Base-by-base conservation (phyloP, 139 green algal species). In the Chlorella sp. region DNA sequence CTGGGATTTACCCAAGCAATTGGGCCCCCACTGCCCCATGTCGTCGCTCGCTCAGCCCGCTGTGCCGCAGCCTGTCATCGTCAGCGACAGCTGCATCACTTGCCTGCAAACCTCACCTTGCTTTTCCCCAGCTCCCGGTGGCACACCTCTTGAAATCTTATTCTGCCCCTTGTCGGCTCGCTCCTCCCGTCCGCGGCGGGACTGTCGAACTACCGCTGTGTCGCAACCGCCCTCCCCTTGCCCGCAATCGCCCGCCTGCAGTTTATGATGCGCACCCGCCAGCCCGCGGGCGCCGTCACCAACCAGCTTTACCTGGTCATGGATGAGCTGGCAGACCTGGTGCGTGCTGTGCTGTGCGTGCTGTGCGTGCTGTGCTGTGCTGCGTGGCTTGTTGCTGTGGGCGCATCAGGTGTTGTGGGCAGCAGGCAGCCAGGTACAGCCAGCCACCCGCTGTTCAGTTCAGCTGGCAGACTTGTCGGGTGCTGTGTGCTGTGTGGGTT, bases 211-310 rank as follows among this genome's bases (percentile, higher is more conserved):
- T n/a, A n/a, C n/a, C 48, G 5, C 48, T 57, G 5, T 57, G 48
- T 9, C 48, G 7, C 48, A 57, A 57, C 48, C 48, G 48, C 48
- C 48, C 48, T 57, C 48, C 48, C n/a, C n/a, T n/a, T 57, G 48
- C 48, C 48, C 9, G 48, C 48, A 5, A 2, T 14, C 22, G 64
- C 64, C 34, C 24, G 16, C 16, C 75, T 81, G 18, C 75, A 99
- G 94, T 99, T 99, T 93, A 99, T 99, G 98, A 99, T 99, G 97
- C 96, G 98, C 57, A 99, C 98, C 16, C 94, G 95, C 48, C 97
- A 99, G 94, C 98, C 98, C 2, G 93, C 88, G 18, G 98, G 98
- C 80, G 57, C 94, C 24, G 98, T 99, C 34, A 94, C 93, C 79
- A 99, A 99, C 93, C 94, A 97, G 90, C 95, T 99, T 60, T 99